Conservation (phyloP, 768 basidiomycete species). For the Lyophyllum semitale region DNA sequence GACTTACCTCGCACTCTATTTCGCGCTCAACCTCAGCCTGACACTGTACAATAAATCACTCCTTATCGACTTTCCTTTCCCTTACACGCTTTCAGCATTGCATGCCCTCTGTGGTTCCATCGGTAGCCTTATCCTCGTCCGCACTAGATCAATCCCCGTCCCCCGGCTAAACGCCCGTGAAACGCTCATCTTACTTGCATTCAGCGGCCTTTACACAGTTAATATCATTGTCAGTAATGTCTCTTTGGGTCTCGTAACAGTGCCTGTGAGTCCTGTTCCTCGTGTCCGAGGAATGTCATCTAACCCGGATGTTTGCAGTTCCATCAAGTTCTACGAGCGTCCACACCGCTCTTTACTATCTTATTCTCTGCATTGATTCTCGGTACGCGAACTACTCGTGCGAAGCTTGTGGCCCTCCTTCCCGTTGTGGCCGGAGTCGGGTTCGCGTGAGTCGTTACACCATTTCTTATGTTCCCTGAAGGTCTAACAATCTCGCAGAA, state of each 20-base stretch:
- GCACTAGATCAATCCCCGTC: slow-evolving; percentile 22
- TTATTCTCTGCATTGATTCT: slow-evolving; percentile 72
- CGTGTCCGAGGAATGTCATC: neutral
- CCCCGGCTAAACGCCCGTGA: slow-evolving; percentile 49
- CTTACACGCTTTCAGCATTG: slow-evolving; percentile 91
- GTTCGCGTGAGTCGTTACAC: slow-evolving; percentile 65
- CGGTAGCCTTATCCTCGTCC: slow-evolving; percentile 72
- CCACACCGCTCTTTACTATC: slow-evolving; percentile 92
- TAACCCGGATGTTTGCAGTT: slow-evolving; percentile 53
- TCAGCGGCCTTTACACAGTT: slow-evolving; percentile 89
- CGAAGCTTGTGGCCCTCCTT: slow-evolving; percentile 71
- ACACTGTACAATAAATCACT: slow-evolving; percentile 96
- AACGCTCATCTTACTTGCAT: slow-evolving; percentile 67
- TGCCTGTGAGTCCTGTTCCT: slow-evolving; percentile 63
- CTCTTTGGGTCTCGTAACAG: slow-evolving; percentile 84
- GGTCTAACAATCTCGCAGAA: slow-evolving; percentile 43
- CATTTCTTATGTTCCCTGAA: neutral
- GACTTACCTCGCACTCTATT: slow-evolving; percentile 67
- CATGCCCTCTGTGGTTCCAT: slow-evolving; percentile 86
- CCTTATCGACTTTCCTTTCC: slow-evolving; percentile 90
- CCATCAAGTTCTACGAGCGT: slow-evolving; percentile 94
- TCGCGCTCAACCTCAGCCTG: slow-evolving; percentile 86
- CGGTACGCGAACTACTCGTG: slow-evolving; percentile 54
- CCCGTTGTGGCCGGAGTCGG: slow-evolving; percentile 91
- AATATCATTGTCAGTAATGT: slow-evolving; percentile 96